Conservation (phyloP, 345 rosid genomes). For the Pistacia vera region DNA sequence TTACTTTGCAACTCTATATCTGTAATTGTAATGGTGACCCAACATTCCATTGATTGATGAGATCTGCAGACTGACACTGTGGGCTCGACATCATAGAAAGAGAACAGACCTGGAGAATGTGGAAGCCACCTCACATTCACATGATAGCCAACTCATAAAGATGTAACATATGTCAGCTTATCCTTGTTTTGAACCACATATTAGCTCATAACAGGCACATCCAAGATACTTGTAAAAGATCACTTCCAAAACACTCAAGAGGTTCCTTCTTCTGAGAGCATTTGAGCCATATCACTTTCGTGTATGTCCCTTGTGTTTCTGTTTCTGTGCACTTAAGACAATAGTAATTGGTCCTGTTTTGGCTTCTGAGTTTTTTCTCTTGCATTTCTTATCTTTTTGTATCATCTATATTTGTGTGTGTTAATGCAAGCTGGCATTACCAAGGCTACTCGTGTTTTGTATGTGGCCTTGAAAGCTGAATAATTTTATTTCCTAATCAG, state of each 20-base stretch:
- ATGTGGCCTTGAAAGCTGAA: slow-evolving; percentile 12
- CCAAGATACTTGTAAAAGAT: slow-evolving; percentile 7
- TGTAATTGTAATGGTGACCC: slow-evolving; percentile 2
- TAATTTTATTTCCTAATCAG: neutral
- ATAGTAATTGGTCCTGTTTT: slow-evolving; percentile 21
- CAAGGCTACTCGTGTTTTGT: neutral
- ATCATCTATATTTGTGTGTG: neutral
- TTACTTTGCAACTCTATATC: neutral
- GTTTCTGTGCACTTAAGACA: slow-evolving; percentile 16
- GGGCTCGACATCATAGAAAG: slow-evolving; percentile 12
- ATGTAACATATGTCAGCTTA: slow-evolving; percentile 26
- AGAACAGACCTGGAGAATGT: slow-evolving; percentile 15
- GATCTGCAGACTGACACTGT: slow-evolving; percentile 15
- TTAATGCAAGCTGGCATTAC: slow-evolving; percentile 5
- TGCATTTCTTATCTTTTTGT: neutral
- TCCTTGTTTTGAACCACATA: slow-evolving; percentile 26
- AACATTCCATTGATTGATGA: slow-evolving; percentile 13
- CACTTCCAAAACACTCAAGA: neutral
- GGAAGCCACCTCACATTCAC: slow-evolving; percentile 34
- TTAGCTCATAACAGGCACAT: neutral
- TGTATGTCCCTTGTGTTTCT: slow-evolving; percentile 6
- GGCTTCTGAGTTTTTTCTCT: slow-evolving; percentile 16
- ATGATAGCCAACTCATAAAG: slow-evolving; percentile 28
- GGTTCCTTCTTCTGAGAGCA: slow-evolving; percentile 17
- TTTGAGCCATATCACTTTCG: slow-evolving; percentile 24